Conservation (phyloP, 495 filamentous ascomycete genomes). For the Hypoxylon perforatum region DNA sequence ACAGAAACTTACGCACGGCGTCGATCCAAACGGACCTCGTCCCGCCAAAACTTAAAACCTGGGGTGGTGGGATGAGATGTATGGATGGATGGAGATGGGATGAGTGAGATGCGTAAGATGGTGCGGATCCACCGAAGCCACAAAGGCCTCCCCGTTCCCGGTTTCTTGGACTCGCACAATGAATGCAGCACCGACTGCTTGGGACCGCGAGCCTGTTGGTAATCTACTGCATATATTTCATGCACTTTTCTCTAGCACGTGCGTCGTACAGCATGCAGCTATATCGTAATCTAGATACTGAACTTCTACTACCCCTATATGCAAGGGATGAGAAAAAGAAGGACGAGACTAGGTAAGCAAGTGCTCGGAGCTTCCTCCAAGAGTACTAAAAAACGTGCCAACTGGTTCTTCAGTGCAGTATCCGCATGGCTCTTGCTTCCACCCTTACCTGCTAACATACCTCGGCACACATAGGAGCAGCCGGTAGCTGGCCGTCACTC, state of each 20-base stretch:
- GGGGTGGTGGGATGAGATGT: constrained; percentile 20
- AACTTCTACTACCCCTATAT: too few species aligned
- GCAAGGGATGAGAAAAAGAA: too few species aligned
- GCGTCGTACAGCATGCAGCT: neutral
- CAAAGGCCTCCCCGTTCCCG: constrained; percentile 15
- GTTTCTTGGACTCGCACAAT: constrained; percentile 31
- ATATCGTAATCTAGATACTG: too few species aligned
- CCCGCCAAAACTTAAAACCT: constrained; percentile 38
- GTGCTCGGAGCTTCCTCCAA: too few species aligned
- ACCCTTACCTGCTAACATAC: too few species aligned
- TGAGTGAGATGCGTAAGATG: too few species aligned
- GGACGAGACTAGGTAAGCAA: too few species aligned
- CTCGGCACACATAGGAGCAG: neutral
- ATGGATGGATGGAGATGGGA: too few species aligned
- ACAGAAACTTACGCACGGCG: neutral
- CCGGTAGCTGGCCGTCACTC: constrained; percentile 8
- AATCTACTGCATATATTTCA: neutral
- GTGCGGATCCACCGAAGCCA: constrained; percentile 18
- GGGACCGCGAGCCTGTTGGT: neutral
- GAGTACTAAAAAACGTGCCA: too few species aligned
- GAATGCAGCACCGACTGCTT: neutral
- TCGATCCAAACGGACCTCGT: constrained; percentile 34
- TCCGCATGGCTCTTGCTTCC: too few species aligned
- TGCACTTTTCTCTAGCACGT: neutral
- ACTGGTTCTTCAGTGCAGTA: too few species aligned